These are phyloP conservation scores for Yamadazyma pseudoaaseri DNA, from an alignment of 1,139 yeast species.

Conservation along the genomic window DNA sequence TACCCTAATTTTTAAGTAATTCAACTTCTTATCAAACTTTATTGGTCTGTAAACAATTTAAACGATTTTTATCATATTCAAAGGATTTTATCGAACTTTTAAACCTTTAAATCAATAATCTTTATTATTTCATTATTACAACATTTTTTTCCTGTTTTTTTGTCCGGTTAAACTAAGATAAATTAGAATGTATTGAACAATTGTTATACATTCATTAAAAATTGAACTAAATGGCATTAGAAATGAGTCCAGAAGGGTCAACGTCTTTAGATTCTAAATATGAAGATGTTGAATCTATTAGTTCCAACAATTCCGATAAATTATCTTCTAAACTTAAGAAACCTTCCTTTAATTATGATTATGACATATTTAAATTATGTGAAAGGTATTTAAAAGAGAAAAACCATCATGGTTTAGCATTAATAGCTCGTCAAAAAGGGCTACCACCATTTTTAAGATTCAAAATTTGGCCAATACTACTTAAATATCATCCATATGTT, in stretches of 20 bases:
- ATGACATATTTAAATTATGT: slow-evolving; percentile 37
- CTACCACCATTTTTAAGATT: slow-evolving; percentile 80
- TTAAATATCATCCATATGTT: slow-evolving; percentile 85
- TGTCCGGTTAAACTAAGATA: neutral
- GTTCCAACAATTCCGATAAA: slow-evolving; percentile 2
- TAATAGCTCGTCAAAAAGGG: slow-evolving; percentile 80
- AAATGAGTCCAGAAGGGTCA: neutral
- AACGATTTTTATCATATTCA: too few species aligned
- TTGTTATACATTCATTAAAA: neutral
- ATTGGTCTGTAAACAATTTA: too few species aligned
- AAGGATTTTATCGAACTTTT: too few species aligned
- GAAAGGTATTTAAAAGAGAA: slow-evolving; percentile 44
- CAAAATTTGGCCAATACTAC: slow-evolving; percentile 79
- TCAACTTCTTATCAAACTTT: too few species aligned
- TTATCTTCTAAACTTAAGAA: slow-evolving; percentile 7
- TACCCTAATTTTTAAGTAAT: too few species aligned
- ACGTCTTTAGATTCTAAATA: neutral
- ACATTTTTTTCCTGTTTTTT: neutral
- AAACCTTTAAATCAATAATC: neutral
- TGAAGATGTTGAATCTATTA: neutral
- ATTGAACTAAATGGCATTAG: neutral
- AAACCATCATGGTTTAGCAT: slow-evolving; percentile 70
- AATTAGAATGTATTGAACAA: slow-evolving; percentile 1
- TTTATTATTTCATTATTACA: neutral
- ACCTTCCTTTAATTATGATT: slow-evolving; percentile 42